Evolutionary conservation across 2,329 filamentous ascomycete genomes (phyloP), one percentile per base, ranked within the genome.

Genomic region (Cladophialophora yegresii): DNA sequence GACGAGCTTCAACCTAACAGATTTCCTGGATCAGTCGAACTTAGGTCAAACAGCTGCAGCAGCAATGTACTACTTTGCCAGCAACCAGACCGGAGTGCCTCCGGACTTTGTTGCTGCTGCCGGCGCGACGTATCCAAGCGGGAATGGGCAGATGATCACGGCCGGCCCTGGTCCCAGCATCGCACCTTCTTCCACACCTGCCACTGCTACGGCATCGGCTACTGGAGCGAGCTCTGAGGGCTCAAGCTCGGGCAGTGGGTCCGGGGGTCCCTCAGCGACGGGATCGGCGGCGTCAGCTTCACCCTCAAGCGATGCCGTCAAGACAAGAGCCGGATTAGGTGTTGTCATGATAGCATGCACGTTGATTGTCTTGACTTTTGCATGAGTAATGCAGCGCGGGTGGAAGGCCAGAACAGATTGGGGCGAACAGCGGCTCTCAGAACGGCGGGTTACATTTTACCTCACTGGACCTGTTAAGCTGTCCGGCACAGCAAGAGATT

Each of bases 41-140:
- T 54, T 70, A 8, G 65, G 63, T n/a, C 62, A 61, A 16, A 62
- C n/a, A 28, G 67, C 68, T 3, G 68, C 67, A 12, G 68, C 68
- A 6, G 68, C 68, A 3, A 67, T 67, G 58, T 69, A 70, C 54
- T 69, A 62, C 65, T 70, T 64, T 45, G 65, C 53, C 33, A 69
- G 66, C 32, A 70, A 69, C 32, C 22, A 69, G 56, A 70, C 68
- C 9, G 50, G 56, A 26, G 67, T 69, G 10, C 68, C 68, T 20
- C 49, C 50, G 43, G 62, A 65, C n/a, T 70, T 69, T 36, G 63
- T 65, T 30, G 68, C 62, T 8, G 61, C 64, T 23, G 64, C 62
- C 30, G 68, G 68, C 8, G 62, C 50, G 5, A 61, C 62, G 45
- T 70, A 64, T 36, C 67, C 67, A 3, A 64, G 64, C 30, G 67